Evolutionary conservation across 768 basidiomycete genomes (phyloP), one percentile per base, ranked within the genome.

Genomic region (Termitomyces sp.): DNA sequence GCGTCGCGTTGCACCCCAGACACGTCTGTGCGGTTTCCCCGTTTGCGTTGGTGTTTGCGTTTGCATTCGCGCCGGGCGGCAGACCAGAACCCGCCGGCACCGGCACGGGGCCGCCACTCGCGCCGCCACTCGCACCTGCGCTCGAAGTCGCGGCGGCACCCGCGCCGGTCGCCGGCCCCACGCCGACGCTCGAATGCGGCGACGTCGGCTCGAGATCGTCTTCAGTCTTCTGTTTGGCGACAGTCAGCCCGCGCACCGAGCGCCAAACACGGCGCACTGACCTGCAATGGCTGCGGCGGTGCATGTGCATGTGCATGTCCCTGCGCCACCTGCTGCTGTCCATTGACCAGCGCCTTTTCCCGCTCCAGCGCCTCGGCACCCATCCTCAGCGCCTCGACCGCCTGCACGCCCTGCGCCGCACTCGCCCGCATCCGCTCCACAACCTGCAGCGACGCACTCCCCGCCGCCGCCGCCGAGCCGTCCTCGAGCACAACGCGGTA

Each of bases 1-100:
- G 86, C 16, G 91, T 93, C 60, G 90, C 90, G 64, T 75, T 80
- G 73, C 90, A 93, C 33, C 90, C 91, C 33, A 90, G 76, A 72
- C 90, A 93, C 26, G 81, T 87, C 69, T 92, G 90, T 73, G 51
- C 74, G 26, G 29, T 6, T 22, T 51, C 49, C 4, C 22, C 49
- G 13, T 16, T 50, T 15, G 37, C n/a, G n/a, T 1, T 41, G 0
- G n/a, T 24, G 13, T 20, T 31, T 4, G 28, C 10, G 10, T 20
- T 29, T 1, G 16, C 36, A 15, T 45, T 51, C 3, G 15, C 8
- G 4, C 29, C n/a, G n/a, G n/a, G n/a, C n/a, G n/a, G n/a, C n/a
- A n/a, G n/a, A n/a, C n/a, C n/a, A n/a, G n/a, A n/a, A n/a, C n/a
- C n/a, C n/a, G n/a, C n/a, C n/a, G n/a, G n/a, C n/a, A n/a, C n/a